Conservation (phyloP, 2,329 filamentous ascomycete genomes). For the Chrysoporthe deuterocubensis region DNA sequence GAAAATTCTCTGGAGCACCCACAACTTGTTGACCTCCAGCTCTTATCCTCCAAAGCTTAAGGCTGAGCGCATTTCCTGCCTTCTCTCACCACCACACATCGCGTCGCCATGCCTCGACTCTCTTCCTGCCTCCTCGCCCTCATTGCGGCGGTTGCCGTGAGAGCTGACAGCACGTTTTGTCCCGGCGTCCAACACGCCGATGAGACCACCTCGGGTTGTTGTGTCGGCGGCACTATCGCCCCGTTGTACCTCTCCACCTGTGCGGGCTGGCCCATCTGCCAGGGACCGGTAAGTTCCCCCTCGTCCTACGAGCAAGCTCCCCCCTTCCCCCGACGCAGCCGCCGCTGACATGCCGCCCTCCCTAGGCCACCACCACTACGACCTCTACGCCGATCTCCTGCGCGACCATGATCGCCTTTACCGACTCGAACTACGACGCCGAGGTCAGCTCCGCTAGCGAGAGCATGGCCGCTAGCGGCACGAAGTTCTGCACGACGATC, state of each 20-base stretch:
- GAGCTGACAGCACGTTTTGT: background rate
- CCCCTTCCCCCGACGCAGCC: background rate
- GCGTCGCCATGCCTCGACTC: conserved; percentile 3
- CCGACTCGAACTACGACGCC: conserved; percentile 10
- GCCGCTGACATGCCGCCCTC: background rate
- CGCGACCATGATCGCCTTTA: conserved; percentile 5
- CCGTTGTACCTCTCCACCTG: conserved; percentile 14
- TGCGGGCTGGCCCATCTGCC: conserved; percentile 14
- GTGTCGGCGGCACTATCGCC: conserved; percentile 4
- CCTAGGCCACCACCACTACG: conserved; percentile 9
- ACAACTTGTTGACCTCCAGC: background rate
- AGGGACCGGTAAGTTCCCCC: conserved; percentile 6
- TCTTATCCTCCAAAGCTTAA: background rate
- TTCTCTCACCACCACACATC: background rate
- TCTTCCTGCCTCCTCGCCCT: conserved; percentile 5
- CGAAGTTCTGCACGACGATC: conserved; percentile 4
- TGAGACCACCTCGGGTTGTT: background rate
- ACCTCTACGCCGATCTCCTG: conserved; percentile 4
- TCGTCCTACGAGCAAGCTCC: too few species aligned
- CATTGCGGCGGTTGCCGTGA: background rate
- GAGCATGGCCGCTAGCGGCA: conserved; percentile 8
- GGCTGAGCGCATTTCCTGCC: background rate
- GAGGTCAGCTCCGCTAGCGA: conserved; percentile 7
- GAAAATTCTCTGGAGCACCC: background rate
- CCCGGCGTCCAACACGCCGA: background rate